A percentile compares a stretch with the other conserved stretches of the same genome.
These are phyloP conservation scores for Capillidium heterosporum DNA, from an alignment of 371 early-diverging fungal genomes.

Conservation along the genomic window DNA sequence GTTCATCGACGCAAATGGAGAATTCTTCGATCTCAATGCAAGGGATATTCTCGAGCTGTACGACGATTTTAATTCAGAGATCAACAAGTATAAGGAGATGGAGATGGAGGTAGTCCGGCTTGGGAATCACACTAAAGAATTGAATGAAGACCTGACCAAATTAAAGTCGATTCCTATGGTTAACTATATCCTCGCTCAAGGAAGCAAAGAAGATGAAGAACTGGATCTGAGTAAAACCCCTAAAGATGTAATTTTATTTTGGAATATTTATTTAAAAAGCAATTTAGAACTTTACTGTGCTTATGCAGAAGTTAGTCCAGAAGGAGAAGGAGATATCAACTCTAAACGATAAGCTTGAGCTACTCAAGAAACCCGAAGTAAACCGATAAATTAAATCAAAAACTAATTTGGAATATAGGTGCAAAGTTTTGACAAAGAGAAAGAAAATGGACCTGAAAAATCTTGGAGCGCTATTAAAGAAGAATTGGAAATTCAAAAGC, in stretches of 20 bases:
- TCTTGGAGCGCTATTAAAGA: conserved; percentile 7
- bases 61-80: background rate
- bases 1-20: background rate
- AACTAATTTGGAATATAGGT: background rate
- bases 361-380: conserved; percentile 10
- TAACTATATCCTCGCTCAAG: background rate
- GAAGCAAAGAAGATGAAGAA: background rate
- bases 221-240: conserved; percentile 6
- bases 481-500: conserved; percentile 6
- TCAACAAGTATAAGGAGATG: background rate
- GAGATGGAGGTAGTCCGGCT: background rate
- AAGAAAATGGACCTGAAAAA: background rate
- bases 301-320: conserved; percentile 18
- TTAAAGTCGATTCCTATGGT: background rate
- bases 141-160: background rate
- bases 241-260: conserved; percentile 4
- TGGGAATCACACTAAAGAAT: background rate
- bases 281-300: conserved; percentile 16
- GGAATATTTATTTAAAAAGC: background rate
- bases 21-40: background rate
- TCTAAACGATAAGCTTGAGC: conserved; percentile 16
- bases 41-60: background rate
- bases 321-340: conserved; percentile 18
- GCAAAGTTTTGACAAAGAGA: background rate
- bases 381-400: background rate